Evolutionary conservation across 768 basidiomycete species (phyloP).

Genomic region (Lyophyllum decastes): DNA sequence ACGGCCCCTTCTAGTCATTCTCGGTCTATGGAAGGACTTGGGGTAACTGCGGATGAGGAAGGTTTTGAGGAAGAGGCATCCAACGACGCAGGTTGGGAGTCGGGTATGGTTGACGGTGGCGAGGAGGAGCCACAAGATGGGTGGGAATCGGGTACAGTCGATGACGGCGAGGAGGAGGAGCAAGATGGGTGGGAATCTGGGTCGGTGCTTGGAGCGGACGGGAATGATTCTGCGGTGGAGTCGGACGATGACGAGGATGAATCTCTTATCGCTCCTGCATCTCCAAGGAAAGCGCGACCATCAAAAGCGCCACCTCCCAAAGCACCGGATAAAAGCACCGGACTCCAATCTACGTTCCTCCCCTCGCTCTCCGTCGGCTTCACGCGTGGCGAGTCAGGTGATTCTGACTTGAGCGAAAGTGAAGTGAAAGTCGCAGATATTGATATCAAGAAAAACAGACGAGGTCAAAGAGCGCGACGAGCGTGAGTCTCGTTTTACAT

Average conservation of each 20-base stretch:
- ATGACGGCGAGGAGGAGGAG: conserved; percentile 28
- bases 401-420: conserved; percentile 73
- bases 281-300: conserved; percentile 17
- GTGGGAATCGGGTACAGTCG: conserved; percentile 57
- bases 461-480: conserved; percentile 91
- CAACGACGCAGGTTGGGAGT: conserved; percentile 40
- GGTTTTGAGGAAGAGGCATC: conserved; percentile 19
- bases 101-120: conserved; percentile 39
- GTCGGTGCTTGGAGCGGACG: conserved; percentile 34
- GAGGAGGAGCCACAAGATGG: conserved; percentile 35
- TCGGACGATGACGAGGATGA: conserved; percentile 34
- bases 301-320: conserved; percentile 26
- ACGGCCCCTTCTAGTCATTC: neutral
- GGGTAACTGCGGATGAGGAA: conserved; percentile 12
- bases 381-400: conserved; percentile 74
- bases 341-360: conserved; percentile 66
- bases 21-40: conserved; percentile 16
- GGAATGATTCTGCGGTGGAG: conserved; percentile 30
- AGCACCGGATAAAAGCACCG: conserved; percentile 20
- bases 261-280: conserved; percentile 22
- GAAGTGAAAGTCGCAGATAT: conserved; percentile 56
- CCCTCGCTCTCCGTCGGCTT: conserved; percentile 90
- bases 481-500: conserved; percentile 63
- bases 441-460: conserved; percentile 75
- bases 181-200: conserved; percentile 58